phyloP scores from a whole-genome alignment of 2,329 filamentous ascomycete genomes.

The Microdochium bolleyi region DNA sequence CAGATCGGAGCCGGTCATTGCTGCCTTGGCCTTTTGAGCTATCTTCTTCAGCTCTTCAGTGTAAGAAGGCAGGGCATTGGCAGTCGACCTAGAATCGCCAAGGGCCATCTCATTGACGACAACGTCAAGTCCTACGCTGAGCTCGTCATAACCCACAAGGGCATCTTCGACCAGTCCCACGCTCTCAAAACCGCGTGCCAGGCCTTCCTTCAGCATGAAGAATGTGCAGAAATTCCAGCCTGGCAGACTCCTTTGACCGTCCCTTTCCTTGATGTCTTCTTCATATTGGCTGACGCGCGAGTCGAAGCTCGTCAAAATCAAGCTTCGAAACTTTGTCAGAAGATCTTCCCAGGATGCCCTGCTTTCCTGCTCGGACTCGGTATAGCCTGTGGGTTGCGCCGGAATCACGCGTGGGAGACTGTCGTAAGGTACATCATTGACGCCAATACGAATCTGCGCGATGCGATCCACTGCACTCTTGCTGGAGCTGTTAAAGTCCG shows the following conservation, averaged over 20 bases:
- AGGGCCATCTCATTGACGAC: constrained; percentile 68
- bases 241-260: constrained; percentile 75
- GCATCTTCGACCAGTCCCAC: constrained; percentile 95
- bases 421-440: constrained; percentile 61
- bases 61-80: constrained; percentile 62
- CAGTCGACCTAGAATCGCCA: constrained; percentile 55
- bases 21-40: constrained; percentile 43
- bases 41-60: constrained; percentile 65
- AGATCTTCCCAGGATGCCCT: constrained; percentile 79
- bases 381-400: constrained; percentile 54
- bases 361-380: constrained; percentile 68
- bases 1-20: constrained; percentile 24
- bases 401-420: constrained; percentile 54
- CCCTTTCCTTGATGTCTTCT: constrained; percentile 92
- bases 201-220: constrained; percentile 92
- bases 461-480: constrained; percentile 72
- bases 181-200: constrained; percentile 90
- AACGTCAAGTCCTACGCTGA: constrained; percentile 77
- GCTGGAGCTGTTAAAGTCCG: constrained; percentile 73
- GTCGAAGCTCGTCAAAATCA: constrained; percentile 87
- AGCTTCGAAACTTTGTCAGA: constrained; percentile 75
- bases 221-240: constrained; percentile 99
- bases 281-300: constrained; percentile 88
- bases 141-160: constrained; percentile 87
- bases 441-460: constrained; percentile 73